A percentile compares a stretch with the other conserved stretches of the same genome.
Evolutionary conservation across 2,329 filamentous ascomycete species (phyloP).

Genomic region (Talaromyces marneffei): DNA sequence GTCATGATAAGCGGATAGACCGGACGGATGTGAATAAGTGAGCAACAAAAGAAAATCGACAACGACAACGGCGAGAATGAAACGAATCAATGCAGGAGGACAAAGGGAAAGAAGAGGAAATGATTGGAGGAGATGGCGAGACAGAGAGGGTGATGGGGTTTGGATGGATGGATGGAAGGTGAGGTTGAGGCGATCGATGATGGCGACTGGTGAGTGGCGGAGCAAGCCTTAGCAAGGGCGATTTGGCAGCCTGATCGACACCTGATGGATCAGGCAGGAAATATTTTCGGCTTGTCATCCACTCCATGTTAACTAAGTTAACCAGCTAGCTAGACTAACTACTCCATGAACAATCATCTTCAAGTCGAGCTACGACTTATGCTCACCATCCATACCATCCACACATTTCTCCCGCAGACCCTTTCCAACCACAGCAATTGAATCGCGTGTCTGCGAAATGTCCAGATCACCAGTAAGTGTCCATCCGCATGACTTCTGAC

Average conservation of each 20-base stretch:
- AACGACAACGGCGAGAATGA: conserved; percentile 7
- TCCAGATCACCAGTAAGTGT: conserved; percentile 26
- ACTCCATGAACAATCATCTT: no score
- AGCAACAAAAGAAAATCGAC: conserved; percentile 10
- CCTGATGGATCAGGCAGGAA: neutral
- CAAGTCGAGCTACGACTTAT: no score
- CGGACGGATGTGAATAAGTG: conserved; percentile 22
- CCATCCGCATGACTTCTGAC: neutral
- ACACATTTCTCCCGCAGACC: neutral
- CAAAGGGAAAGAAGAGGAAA: conserved; percentile 9
- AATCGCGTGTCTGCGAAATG: conserved; percentile 17
- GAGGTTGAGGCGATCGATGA: neutral
- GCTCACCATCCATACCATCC: no score
- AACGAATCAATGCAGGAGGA: neutral
- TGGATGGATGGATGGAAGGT: conserved; percentile 13
- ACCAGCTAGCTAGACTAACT: no score
- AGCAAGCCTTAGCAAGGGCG: no score
- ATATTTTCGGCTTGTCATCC: neutral
- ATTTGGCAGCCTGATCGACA: conserved; percentile 7
- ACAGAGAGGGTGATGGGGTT: neutral
- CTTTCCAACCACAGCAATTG: neutral
- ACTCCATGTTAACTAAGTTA: no score
- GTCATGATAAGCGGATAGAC: conserved; percentile 42
- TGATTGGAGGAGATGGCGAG: conserved; percentile 9
- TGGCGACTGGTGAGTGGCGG: conserved; percentile 9